Base-by-base conservation (phyloP, 2,329 filamentous ascomycete species). In the Pseudogymnoascus sp. region DNA sequence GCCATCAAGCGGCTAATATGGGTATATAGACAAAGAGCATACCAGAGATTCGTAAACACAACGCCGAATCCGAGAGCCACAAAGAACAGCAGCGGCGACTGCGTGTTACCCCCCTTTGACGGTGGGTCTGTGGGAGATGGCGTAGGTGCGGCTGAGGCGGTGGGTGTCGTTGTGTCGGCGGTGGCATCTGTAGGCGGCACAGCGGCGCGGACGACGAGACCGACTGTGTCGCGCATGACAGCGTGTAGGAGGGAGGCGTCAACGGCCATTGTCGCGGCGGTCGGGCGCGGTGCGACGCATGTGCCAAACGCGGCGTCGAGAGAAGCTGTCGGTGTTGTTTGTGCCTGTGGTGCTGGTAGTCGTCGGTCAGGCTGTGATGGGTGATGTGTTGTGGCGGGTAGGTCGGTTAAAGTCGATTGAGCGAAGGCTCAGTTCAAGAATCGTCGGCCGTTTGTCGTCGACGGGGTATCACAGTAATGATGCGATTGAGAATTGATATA, bases 21-120 rank as follows among this genome's bases (percentile, higher is more conserved):
- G 21, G 35, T n/a, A 36, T n/a, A 59, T 10, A 59, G 29, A 18
- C 31, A 64, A n/a, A 65, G 40, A 48, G 75, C 88, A 79, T 82
- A 97, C 94, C 94, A 99, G 75, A 99, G 79, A 75, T 99, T 99
- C 59, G 94, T 99, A 72, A 99, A 99, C 48, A 99, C 94, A 18
- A 99, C 94, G 69, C 94, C 94, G 71, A 99, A 97, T 4, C 94
- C 94, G 31, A 99, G 80, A 13, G 94, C 93, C 62, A 97, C 92
- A 73, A 97, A 97, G 78, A 97, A 97, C 5, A 94, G 79, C 62
- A 94, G 75, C 39, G 89, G 89, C 37, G 88, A 92, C 72, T 82
- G 89, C 48, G 85, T 88, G 36, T 82, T 82, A 29, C 72, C 73
- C 55, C 72, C 71, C 61, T 71, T 70, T n/a, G n/a, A n/a, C n/a